Conservation (phyloP, 805 yeast species). For the Metschnikowia borealis region DNA sequence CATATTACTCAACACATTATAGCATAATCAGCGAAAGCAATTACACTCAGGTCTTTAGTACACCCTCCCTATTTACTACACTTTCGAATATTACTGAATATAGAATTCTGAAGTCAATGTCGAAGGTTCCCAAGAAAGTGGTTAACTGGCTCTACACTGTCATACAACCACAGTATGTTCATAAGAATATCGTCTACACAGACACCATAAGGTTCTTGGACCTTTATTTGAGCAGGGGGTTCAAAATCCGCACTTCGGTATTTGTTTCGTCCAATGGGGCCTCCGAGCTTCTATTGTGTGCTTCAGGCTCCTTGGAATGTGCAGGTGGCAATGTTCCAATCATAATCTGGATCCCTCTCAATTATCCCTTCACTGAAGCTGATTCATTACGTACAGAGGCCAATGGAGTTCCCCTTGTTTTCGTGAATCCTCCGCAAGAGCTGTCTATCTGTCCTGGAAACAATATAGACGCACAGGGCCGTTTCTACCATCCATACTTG, state of each 20-base stretch:
- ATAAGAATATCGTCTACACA: constrained; percentile 56
- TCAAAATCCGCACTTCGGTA: constrained; percentile 66
- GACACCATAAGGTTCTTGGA: constrained; percentile 58
- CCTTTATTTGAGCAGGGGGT: constrained; percentile 39
- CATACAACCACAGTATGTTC: constrained; percentile 49
- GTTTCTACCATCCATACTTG: constrained; percentile 63
- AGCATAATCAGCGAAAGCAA: background rate
- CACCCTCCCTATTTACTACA: background rate
- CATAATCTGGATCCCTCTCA: constrained; percentile 71
- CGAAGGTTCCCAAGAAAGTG: constrained; percentile 28
- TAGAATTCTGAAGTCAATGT: constrained; percentile 11
- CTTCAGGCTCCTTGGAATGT: constrained; percentile 52
- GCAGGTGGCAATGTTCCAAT: constrained; percentile 42
- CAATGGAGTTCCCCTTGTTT: constrained; percentile 57
- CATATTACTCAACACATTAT: background rate
- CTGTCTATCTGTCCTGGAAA: constrained; percentile 53
- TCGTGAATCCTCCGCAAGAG: constrained; percentile 53
- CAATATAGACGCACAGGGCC: constrained; percentile 67
- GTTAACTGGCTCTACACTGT: constrained; percentile 40
- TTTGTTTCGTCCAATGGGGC: constrained; percentile 51
- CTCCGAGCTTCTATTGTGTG: constrained; percentile 54
- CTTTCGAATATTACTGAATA: background rate
- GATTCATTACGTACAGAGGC: constrained; percentile 11
- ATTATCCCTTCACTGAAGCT: constrained; percentile 50
- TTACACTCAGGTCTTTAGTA: background rate